These are phyloP conservation scores for Populus hybrid DNA, from an alignment of 441 rosid genomes.

Conservation along the genomic window DNA sequence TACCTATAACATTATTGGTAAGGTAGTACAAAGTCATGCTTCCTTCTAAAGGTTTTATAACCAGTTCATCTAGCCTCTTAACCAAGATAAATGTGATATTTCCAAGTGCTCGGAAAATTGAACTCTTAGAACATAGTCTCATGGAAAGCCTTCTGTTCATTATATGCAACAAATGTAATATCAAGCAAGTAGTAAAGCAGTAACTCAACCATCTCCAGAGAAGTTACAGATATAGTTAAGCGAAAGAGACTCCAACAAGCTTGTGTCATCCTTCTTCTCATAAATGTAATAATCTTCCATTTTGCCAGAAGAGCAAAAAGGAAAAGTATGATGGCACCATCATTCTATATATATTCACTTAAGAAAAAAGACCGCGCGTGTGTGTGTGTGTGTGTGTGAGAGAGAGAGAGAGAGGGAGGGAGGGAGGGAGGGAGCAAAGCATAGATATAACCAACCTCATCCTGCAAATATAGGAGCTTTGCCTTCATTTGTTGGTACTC, in stretches of 20 bases:
- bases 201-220: background rate
- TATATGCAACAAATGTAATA: background rate
- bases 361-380: background rate
- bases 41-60: background rate
- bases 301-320: slow-evolving; percentile 11
- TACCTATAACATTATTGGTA: background rate
- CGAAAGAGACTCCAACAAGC: slow-evolving; percentile 11
- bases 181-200: background rate
- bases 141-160: background rate
- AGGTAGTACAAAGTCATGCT: background rate
- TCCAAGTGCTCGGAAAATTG: background rate
- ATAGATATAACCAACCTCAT: slow-evolving; percentile 48
- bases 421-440: no score
- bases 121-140: background rate
- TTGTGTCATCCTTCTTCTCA: slow-evolving; percentile 1
- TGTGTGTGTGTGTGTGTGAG: no score
- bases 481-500: slow-evolving; percentile 58
- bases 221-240: background rate
- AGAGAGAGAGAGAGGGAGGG: background rate
- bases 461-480: slow-evolving; percentile 50
- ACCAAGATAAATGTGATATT: background rate
- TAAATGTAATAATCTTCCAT: background rate
- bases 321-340: slow-evolving; percentile 1
- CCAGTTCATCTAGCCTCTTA: background rate
- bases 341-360: background rate